Evolutionary conservation across 169 alveolate species (phyloP).

Genomic region (Plasmodium gaboni): DNA sequence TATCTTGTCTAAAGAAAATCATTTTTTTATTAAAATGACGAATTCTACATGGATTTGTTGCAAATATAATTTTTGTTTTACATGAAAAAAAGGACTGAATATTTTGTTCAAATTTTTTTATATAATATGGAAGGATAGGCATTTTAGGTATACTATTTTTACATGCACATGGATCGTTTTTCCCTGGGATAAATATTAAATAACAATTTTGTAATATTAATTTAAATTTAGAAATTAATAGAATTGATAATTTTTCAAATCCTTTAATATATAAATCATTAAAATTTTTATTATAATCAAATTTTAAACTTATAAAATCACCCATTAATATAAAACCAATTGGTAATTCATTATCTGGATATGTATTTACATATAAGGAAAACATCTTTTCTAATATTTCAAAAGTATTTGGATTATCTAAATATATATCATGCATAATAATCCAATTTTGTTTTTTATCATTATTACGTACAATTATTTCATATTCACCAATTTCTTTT

Average conservation of each 20-base stretch:
- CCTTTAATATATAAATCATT: constrained; percentile 66
- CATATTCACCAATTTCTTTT: constrained; percentile 38
- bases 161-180: constrained; percentile 83
- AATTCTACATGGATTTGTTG: constrained; percentile 85
- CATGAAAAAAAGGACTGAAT: constrained; percentile 48
- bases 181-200: constrained; percentile 82
- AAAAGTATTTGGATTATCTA: constrained; percentile 53
- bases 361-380: constrained; percentile 72
- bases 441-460: constrained; percentile 58
- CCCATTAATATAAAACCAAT: constrained; percentile 85
- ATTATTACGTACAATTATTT: constrained; percentile 33
- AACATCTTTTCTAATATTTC: constrained; percentile 54
- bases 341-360: constrained; percentile 80
- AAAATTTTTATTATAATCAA: constrained; percentile 52
- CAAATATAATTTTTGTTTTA: constrained; percentile 58
- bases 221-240: constrained; percentile 56
- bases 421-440: constrained; percentile 58
- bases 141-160: constrained; percentile 80
- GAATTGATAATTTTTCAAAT: constrained; percentile 56
- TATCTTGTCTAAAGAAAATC: constrained; percentile 81
- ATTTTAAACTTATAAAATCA: constrained; percentile 75
- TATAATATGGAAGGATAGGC: constrained; percentile 80
- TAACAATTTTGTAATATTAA: constrained; percentile 74
- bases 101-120: constrained; percentile 74
- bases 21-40: constrained; percentile 81